Conservation (phyloP, 176 grass and related monocot genomes). For the Phragmites australis region DNA sequence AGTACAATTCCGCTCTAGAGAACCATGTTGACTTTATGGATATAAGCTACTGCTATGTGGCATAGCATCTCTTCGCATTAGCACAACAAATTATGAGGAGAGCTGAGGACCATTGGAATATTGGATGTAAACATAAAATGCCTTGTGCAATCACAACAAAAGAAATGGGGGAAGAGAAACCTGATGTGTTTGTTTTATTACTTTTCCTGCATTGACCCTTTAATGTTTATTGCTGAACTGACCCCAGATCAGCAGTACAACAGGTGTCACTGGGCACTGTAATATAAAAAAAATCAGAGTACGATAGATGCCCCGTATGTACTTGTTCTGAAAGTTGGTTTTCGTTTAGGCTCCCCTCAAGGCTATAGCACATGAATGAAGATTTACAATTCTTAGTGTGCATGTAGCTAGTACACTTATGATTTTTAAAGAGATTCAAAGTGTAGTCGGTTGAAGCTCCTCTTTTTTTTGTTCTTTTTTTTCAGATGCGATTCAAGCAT, state of each 20-base stretch:
- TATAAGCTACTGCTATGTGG: background rate
- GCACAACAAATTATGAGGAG: background rate
- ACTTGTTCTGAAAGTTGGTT: background rate
- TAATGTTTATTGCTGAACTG: background rate
- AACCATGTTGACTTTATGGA: background rate
- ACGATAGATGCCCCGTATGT: background rate
- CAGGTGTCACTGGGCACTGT: background rate
- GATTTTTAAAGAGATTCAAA: background rate
- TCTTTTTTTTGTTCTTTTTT: no score
- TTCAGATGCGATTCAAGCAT: no score
- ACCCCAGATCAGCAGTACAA: background rate
- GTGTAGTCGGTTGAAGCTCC: background rate
- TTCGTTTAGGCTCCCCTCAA: background rate
- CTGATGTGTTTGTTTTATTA: background rate
- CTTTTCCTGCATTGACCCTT: background rate
- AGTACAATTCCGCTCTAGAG: background rate
- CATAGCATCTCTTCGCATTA: background rate
- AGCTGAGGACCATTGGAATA: background rate
- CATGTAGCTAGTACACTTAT: background rate
- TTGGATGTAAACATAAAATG: background rate
- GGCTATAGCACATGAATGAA: background rate
- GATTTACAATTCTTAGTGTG: no score
- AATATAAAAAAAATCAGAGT: background rate
- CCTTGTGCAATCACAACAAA: background rate
- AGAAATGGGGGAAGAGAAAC: background rate